Conservation (phyloP, 2,329 filamentous ascomycete genomes). For the Epichloe aotearoae region DNA sequence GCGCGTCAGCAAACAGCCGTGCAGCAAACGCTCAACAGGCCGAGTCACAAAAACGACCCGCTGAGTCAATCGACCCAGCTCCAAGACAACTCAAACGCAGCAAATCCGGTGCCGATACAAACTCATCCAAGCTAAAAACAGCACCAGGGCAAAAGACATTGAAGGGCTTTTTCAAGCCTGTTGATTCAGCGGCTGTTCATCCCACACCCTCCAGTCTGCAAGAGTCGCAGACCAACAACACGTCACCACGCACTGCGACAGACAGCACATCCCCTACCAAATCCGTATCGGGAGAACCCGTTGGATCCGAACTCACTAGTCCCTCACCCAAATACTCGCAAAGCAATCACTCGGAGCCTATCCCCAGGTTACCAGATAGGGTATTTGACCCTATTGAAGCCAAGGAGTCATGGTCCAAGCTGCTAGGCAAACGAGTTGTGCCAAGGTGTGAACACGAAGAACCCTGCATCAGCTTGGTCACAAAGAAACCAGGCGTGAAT, state of each 20-base stretch:
- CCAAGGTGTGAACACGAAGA: conserved; percentile 83
- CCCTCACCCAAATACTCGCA: not conserved
- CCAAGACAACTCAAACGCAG: conserved; percentile 13
- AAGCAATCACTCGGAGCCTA: not conserved
- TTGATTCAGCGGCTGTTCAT: conserved; percentile 5
- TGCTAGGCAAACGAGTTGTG: conserved; percentile 60
- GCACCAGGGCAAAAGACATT: conserved; percentile 41
- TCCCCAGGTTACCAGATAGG: conserved; percentile 18
- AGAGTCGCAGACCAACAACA: not conserved
- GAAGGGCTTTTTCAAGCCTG: conserved; percentile 65
- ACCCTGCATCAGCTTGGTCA: conserved; percentile 68
- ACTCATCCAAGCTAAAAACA: conserved; percentile 19
- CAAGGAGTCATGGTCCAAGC: conserved; percentile 75
- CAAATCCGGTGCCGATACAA: conserved; percentile 12
- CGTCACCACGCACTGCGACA: not conserved
- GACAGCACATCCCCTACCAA: not conserved
- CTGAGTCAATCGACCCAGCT: not conserved
- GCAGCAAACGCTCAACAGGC: not conserved
- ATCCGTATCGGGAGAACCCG: not conserved
- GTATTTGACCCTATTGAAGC: conserved; percentile 56
- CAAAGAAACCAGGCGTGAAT: conserved; percentile 83
- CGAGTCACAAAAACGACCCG: not conserved
- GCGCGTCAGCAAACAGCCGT: not conserved
- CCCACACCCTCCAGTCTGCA: not conserved
- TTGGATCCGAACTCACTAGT: not conserved